Evolutionary conservation across 2,329 filamentous ascomycete genomes (phyloP).

Genomic region (Paecilomyces variotii): DNA sequence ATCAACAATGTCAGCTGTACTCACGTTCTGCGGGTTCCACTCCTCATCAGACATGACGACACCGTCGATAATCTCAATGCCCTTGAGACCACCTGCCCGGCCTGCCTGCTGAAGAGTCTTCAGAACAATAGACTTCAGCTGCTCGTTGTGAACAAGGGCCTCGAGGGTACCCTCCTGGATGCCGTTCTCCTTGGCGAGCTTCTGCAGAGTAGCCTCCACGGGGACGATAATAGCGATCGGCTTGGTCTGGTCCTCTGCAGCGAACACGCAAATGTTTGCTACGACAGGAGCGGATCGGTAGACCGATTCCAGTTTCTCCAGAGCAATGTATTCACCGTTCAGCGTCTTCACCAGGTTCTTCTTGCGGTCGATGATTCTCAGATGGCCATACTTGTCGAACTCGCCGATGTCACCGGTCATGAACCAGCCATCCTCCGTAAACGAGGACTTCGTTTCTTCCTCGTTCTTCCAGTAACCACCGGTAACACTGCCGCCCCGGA

Average conservation of each 20-base stretch:
- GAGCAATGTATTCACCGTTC: constrained; percentile 91
- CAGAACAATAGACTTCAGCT: constrained; percentile 33
- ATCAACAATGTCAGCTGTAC: constrained; percentile 8
- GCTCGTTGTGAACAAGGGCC: constrained; percentile 52
- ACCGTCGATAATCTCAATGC: constrained; percentile 37
- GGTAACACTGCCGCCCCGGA: constrained; percentile 69
- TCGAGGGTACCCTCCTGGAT: constrained; percentile 59
- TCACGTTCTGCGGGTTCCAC: constrained; percentile 36
- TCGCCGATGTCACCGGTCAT: constrained; percentile 94
- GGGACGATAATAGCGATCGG: constrained; percentile 75
- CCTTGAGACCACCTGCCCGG: constrained; percentile 25
- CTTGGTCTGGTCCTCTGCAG: constrained; percentile 63
- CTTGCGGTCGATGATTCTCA: constrained; percentile 88
- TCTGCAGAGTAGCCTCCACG: constrained; percentile 48
- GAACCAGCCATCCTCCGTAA: constrained; percentile 89
- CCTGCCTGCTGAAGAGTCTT: constrained; percentile 33
- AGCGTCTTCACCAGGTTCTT: constrained; percentile 97
- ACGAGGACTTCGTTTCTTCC: constrained; percentile 70
- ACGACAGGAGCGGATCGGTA: constrained; percentile 77
- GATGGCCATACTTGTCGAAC: constrained; percentile 69
- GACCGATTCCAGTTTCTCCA: constrained; percentile 89
- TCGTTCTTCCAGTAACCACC: constrained; percentile 76
- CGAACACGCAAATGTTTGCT: constrained; percentile 80
- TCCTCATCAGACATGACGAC: constrained; percentile 39
- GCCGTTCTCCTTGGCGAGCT: constrained; percentile 48